These are phyloP conservation scores for Pseudonectria buxi DNA, from an alignment of 2,329 filamentous ascomycete species.

Conservation along the genomic window DNA sequence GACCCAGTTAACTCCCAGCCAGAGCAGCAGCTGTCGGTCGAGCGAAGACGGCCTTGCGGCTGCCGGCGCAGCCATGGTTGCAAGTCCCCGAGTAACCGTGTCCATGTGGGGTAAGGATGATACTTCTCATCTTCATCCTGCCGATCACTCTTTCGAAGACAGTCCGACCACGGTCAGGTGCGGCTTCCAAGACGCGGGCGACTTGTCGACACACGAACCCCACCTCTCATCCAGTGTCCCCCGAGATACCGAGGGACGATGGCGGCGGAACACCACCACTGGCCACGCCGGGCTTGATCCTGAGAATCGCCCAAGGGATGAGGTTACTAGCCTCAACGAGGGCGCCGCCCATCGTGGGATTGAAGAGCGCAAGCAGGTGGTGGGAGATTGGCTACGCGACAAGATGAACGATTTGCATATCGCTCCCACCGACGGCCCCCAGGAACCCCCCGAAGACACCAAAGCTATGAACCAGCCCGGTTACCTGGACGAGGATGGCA, in stretches of 20 bases:
- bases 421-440: slow-evolving; percentile 18
- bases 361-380: slow-evolving; percentile 41
- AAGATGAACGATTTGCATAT: slow-evolving; percentile 24
- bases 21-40: slow-evolving; percentile 42
- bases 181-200: slow-evolving; percentile 33
- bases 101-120: slow-evolving; percentile 47
- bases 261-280: slow-evolving; percentile 32
- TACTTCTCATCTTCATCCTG: slow-evolving; percentile 28
- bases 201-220: slow-evolving; percentile 23
- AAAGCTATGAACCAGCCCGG: slow-evolving; percentile 12
- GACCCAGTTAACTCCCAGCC: slow-evolving; percentile 42
- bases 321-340: slow-evolving; percentile 45
- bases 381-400: slow-evolving; percentile 44
- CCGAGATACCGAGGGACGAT: slow-evolving; percentile 36
- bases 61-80: slow-evolving; percentile 34
- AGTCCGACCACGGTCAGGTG: slow-evolving; percentile 29
- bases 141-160: slow-evolving; percentile 35
- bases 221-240: slow-evolving; percentile 15
- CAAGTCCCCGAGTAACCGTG: slow-evolving; percentile 49
- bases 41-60: slow-evolving; percentile 43
- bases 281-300: slow-evolving; percentile 44
- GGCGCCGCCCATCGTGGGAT: slow-evolving; percentile 34
- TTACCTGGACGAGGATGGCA: slow-evolving; percentile 32
- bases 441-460: slow-evolving; percentile 18
- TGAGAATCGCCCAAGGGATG: slow-evolving; percentile 33